phyloP scores from a whole-genome alignment of 164 flowering plant genomes.

The Paratinospora sagittata region DNA sequence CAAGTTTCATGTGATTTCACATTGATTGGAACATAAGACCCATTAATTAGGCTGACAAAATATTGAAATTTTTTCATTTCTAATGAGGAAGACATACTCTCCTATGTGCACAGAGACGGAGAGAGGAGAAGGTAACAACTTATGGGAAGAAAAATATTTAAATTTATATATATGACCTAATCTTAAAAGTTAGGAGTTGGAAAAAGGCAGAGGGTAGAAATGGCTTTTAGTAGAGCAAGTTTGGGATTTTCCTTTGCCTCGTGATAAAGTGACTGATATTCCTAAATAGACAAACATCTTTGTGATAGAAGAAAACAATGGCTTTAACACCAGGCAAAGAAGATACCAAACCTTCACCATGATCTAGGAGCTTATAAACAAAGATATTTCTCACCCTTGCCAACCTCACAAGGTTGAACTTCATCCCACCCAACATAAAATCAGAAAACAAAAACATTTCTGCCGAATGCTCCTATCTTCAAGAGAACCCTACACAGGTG shows the following conservation, averaged over 20 bases:
- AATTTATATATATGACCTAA: constrained; percentile 2
- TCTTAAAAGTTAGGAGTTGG: not conserved
- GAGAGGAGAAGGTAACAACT: not conserved
- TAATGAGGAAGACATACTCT: too few relatives aligned
- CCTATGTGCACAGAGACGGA: not conserved
- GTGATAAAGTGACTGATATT: constrained; percentile 21
- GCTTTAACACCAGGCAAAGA: constrained; percentile 57
- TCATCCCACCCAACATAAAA: constrained; percentile 10
- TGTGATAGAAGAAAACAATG: constrained; percentile 11
- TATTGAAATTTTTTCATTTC: too few relatives aligned
- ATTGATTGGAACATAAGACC: not conserved
- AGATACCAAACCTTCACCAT: constrained; percentile 70
- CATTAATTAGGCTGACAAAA: too few relatives aligned
- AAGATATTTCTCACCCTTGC: constrained; percentile 18
- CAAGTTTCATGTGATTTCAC: not conserved
- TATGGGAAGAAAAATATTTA: not conserved
- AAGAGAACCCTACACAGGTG: constrained; percentile 1
- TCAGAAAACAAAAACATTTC: constrained; percentile 6
- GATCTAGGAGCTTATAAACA: constrained; percentile 22
- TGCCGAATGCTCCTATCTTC: constrained; percentile 23
- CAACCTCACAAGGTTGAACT: constrained; percentile 15
- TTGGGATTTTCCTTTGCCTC: constrained; percentile 26
- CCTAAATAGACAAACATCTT: constrained; percentile 15
- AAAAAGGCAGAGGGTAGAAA: constrained; percentile 10
- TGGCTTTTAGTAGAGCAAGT: constrained; percentile 15